Evolutionary conservation across 306 rosid species (phyloP).

Genomic region (Fragaria vesca): DNA sequence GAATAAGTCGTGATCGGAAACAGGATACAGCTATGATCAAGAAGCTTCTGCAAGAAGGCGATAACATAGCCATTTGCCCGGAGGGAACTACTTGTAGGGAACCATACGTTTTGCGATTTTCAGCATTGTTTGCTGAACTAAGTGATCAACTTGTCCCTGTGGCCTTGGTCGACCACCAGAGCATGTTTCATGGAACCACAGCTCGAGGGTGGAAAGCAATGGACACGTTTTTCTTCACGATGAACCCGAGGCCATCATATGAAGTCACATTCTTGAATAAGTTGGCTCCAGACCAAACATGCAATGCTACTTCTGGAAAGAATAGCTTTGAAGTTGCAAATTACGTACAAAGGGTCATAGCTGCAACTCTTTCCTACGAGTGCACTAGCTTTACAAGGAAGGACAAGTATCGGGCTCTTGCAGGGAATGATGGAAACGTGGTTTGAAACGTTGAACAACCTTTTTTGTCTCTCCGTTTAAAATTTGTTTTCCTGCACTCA

Average conservation of each 20-base stretch:
- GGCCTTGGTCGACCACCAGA: conserved; percentile 70
- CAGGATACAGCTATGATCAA: conserved; percentile 67
- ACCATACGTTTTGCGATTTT: conserved; percentile 66
- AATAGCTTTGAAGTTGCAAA: conserved; percentile 85
- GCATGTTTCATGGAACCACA: conserved; percentile 84
- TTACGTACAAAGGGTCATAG: conserved; percentile 71
- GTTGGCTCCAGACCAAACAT: conserved; percentile 58
- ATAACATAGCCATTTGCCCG: conserved; percentile 64
- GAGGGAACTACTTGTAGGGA: conserved; percentile 92
- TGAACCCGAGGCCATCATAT: conserved; percentile 77
- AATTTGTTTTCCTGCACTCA: no score
- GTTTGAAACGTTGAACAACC: neutral
- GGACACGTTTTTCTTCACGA: conserved; percentile 82
- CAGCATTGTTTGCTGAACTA: conserved; percentile 64
- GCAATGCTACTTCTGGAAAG: conserved; percentile 38
- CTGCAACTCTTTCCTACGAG: conserved; percentile 64
- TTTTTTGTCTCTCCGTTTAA: no score
- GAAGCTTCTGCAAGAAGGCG: conserved; percentile 53
- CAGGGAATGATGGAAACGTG: conserved; percentile 64
- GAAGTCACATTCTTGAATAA: conserved; percentile 69
- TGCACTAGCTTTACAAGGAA: conserved; percentile 64
- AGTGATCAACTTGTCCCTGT: conserved; percentile 77
- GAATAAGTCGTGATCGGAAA: conserved; percentile 55
- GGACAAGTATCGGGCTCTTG: conserved; percentile 79
- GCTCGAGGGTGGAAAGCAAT: conserved; percentile 82